Conservation (phyloP, 495 filamentous ascomycete genomes). For the Penicillium macrosclerotiorum region DNA sequence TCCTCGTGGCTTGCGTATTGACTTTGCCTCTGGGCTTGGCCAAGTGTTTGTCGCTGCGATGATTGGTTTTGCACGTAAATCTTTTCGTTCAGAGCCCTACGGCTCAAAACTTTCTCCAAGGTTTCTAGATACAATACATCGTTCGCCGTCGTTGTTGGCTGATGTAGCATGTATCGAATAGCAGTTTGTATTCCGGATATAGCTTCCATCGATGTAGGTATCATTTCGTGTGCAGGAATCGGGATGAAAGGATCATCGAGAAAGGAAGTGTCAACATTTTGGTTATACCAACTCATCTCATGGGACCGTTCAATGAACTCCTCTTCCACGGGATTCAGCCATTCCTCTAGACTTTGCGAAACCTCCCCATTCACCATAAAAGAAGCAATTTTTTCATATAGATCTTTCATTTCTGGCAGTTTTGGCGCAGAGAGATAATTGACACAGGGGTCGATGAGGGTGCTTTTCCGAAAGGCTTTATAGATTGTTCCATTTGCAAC, state of each 20-base stretch:
- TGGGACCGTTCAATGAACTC: not conserved
- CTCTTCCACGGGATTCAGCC: conserved; percentile 1
- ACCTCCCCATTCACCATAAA: not conserved
- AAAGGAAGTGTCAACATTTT: not conserved
- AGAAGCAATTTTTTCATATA: not conserved
- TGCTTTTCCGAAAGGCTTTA: conserved; percentile 7
- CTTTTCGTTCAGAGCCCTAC: not conserved
- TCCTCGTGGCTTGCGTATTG: too few species aligned
- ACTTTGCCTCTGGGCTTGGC: too few species aligned
- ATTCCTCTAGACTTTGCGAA: conserved; percentile 2
- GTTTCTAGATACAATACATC: not conserved
- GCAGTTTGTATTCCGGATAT: not conserved
- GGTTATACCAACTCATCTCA: not conserved
- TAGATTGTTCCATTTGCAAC: conserved; percentile 2
- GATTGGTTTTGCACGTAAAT: not conserved
- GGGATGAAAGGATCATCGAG: conserved; percentile 4
- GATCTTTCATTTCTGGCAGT: not conserved
- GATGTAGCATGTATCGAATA: conserved; percentile 4
- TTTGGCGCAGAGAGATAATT: not conserved
- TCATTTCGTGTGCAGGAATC: not conserved
- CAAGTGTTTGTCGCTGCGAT: too few species aligned
- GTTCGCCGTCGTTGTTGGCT: not conserved
- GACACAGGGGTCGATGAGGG: not conserved
- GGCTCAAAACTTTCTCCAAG: not conserved
- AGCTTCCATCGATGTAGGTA: not conserved